A percentile compares a stretch with the other conserved stretches of the same genome.
Evolutionary conservation across 2,329 filamentous ascomycete species (phyloP).

Genomic region (Ciborinia camelliae): DNA sequence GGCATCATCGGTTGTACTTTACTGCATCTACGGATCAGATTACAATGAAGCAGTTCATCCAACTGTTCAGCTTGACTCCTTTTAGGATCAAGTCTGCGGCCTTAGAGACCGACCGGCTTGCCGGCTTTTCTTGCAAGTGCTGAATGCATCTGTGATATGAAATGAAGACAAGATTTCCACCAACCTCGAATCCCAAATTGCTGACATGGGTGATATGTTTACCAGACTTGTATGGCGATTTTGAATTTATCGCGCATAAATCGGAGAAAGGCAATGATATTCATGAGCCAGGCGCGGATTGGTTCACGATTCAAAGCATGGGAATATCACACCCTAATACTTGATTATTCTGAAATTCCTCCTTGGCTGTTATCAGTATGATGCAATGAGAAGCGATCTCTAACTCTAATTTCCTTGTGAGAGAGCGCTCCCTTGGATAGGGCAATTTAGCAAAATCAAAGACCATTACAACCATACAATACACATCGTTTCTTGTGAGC

Average conservation of each 20-base stretch:
- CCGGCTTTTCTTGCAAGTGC: conserved; percentile 51
- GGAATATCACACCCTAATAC: too few relatives aligned
- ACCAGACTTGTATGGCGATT: background rate
- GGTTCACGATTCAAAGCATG: background rate
- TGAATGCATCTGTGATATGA: conserved; percentile 14
- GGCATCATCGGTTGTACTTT: conserved; percentile 34
- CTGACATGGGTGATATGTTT: background rate
- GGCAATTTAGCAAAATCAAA: background rate
- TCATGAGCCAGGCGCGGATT: background rate
- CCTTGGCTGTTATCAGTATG: too few relatives aligned
- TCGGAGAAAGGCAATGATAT: background rate
- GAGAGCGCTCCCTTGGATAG: background rate
- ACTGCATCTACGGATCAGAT: conserved; percentile 36
- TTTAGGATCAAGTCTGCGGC: conserved; percentile 59
- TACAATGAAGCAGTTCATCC: conserved; percentile 45
- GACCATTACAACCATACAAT: background rate
- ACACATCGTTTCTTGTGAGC: background rate
- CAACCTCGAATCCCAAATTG: background rate
- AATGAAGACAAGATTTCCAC: conserved; percentile 7
- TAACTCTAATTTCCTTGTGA: background rate
- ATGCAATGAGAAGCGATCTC: background rate
- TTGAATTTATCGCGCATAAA: background rate
- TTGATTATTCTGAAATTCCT: background rate
- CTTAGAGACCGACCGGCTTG: conserved; percentile 72
- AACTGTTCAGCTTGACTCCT: conserved; percentile 46